Evolutionary conservation across 2,329 filamentous ascomycete genomes (phyloP).

Genomic region (Blastomyces emzantsi): DNA sequence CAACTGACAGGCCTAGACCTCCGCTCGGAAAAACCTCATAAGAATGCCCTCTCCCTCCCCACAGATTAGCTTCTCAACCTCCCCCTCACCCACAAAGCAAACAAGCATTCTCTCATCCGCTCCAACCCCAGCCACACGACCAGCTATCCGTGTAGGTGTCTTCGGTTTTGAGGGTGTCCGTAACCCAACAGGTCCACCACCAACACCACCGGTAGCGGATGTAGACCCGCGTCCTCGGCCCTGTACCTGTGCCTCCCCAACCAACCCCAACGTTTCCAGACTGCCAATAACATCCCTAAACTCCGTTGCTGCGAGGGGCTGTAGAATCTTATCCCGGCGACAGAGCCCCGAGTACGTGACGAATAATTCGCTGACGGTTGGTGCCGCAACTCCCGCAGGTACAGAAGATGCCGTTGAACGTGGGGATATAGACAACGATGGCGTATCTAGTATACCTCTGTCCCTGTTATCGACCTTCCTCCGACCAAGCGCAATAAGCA

Average conservation of each 20-base stretch:
- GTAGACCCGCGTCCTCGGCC: conserved; percentile 42
- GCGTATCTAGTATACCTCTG: conserved; percentile 33
- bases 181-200: background rate
- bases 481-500: conserved; percentile 78
- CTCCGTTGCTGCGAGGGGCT: conserved; percentile 81
- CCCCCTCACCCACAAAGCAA: conserved; percentile 70
- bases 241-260: conserved; percentile 57
- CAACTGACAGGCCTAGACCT: conserved; percentile 15
- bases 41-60: conserved; percentile 44
- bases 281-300: conserved; percentile 89
- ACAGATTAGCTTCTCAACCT: conserved; percentile 61
- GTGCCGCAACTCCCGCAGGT: conserved; percentile 47
- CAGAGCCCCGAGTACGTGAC: conserved; percentile 76
- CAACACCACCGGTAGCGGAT: background rate
- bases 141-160: background rate
- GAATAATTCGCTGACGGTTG: conserved; percentile 75
- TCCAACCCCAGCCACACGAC: background rate
- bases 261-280: conserved; percentile 75
- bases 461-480: conserved; percentile 28
- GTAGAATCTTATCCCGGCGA: conserved; percentile 76
- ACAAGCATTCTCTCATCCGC: conserved; percentile 69
- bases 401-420: conserved; percentile 28
- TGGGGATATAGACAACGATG: conserved; percentile 55
- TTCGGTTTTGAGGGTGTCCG: conserved; percentile 30
- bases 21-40: conserved; percentile 31